phyloP scores from a whole-genome alignment of 139 green algal genomes.

The Monoraphidium neglectum region DNA sequence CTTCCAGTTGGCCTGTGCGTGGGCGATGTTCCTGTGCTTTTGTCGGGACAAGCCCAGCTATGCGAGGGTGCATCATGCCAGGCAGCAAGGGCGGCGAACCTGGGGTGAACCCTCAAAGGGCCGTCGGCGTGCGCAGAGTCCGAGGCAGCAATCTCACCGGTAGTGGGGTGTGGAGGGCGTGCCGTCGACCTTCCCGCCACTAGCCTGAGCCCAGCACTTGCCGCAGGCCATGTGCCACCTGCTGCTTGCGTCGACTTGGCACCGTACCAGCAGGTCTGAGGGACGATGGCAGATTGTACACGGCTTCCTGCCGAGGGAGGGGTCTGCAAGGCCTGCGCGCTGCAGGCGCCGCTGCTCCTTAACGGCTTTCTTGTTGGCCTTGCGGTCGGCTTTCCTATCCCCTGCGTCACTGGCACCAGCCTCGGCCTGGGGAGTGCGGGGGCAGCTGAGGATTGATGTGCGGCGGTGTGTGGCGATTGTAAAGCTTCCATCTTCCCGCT shows the following conservation, averaged over 20 bases:
- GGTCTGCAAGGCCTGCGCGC: not conserved
- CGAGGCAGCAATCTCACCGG: no score
- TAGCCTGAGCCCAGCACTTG: not conserved
- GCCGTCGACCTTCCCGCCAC: not conserved
- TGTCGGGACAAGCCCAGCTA: no score
- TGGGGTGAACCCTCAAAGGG: no score
- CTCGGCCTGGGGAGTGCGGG: no score
- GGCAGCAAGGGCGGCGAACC: not conserved
- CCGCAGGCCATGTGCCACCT: slow-evolving; percentile 27
- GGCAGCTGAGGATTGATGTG: no score
- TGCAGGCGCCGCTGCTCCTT: not conserved
- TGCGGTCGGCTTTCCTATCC: slow-evolving; percentile 3
- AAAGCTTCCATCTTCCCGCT: no score
- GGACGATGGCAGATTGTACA: slow-evolving; percentile 14
- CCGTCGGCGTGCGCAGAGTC: no score
- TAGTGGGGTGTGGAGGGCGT: no score
- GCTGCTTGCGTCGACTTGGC: slow-evolving; percentile 13
- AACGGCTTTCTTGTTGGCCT: slow-evolving; percentile 1
- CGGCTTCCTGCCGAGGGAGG: slow-evolving; percentile 6
- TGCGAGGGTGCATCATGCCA: no score
- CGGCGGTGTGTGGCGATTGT: no score
- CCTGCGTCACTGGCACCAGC: not conserved
- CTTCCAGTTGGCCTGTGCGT: no score
- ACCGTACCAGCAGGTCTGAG: slow-evolving; percentile 18
- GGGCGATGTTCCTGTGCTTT: no score